phyloP scores from a whole-genome alignment of 345 rosid genomes.

The Carallia brachiata region DNA sequence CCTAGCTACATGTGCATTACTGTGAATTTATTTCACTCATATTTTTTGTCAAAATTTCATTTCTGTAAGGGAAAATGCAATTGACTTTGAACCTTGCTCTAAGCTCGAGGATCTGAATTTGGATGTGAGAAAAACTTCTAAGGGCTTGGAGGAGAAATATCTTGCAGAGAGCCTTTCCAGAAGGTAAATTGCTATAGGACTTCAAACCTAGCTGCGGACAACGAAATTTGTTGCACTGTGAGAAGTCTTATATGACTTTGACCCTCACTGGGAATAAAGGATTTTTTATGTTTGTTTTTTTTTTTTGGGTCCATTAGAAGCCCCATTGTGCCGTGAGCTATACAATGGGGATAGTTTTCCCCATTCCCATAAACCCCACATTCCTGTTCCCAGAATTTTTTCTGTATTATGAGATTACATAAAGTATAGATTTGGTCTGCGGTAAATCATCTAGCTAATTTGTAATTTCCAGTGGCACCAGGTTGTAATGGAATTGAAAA shows the following conservation, averaged over 20 bases:
- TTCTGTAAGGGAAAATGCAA: constrained; percentile 35
- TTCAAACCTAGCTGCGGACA: background rate
- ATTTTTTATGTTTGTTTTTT: too few species aligned
- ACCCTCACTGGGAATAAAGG: too few species aligned
- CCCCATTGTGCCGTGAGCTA: too few species aligned
- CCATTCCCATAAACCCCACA: too few species aligned
- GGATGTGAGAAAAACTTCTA: constrained; percentile 55
- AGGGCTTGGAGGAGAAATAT: constrained; percentile 32
- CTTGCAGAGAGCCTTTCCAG: constrained; percentile 23
- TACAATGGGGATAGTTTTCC: too few species aligned
- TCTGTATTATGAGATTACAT: too few species aligned
- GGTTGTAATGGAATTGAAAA: background rate
- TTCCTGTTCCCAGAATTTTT: too few species aligned
- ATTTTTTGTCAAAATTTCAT: constrained; percentile 7
- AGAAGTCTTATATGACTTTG: background rate
- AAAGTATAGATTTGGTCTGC: too few species aligned
- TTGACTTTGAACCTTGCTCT: constrained; percentile 69
- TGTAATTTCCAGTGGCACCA: too few species aligned
- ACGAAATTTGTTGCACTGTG: background rate
- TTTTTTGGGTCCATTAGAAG: too few species aligned
- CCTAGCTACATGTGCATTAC: constrained; percentile 6
- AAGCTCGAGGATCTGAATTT: constrained; percentile 72
- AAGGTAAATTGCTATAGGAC: constrained; percentile 36
- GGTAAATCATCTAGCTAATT: too few species aligned
- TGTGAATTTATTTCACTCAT: constrained; percentile 2